These are phyloP conservation scores for Pseudocercospora cruenta DNA, from an alignment of 2,329 filamentous ascomycete genomes.

Conservation along the genomic window DNA sequence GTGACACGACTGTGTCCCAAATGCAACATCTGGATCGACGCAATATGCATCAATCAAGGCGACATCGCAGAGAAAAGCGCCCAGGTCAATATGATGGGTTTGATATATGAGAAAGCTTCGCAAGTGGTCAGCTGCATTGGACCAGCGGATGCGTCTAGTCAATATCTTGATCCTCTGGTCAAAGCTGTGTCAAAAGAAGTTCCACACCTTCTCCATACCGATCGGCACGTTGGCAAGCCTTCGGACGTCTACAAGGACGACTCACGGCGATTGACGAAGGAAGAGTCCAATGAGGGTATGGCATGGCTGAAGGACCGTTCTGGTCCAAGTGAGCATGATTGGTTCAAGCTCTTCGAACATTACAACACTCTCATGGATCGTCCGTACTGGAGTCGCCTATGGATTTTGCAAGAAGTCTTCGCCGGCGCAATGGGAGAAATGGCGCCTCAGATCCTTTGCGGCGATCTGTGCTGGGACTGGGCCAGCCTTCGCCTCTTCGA, in stretches of 20 bases:
- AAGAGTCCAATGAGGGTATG: neutral
- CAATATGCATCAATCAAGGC: neutral
- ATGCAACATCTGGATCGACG: neutral
- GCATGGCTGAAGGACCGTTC: neutral
- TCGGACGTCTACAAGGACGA: neutral
- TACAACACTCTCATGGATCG: neutral
- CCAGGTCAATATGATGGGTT: neutral
- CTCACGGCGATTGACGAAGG: neutral
- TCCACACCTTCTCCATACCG: neutral
- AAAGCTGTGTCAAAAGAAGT: neutral
- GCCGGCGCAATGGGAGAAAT: neutral
- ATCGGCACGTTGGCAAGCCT: neutral
- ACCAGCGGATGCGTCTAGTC: neutral
- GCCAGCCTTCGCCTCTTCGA: neutral
- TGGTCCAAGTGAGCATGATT: neutral
- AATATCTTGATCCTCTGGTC: neutral
- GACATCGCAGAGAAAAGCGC: neutral
- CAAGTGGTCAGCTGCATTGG: neutral
- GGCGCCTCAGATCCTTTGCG: neutral
- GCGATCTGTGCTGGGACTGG: neutral
- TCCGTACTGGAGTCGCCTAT: neutral
- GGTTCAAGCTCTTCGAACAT: neutral
- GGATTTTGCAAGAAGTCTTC: neutral
- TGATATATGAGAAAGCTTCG: neutral
- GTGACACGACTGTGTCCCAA: neutral